These are phyloP conservation scores for Porodaedalea pini DNA, from an alignment of 1,284 basidiomycete genomes.

Conservation along the genomic window DNA sequence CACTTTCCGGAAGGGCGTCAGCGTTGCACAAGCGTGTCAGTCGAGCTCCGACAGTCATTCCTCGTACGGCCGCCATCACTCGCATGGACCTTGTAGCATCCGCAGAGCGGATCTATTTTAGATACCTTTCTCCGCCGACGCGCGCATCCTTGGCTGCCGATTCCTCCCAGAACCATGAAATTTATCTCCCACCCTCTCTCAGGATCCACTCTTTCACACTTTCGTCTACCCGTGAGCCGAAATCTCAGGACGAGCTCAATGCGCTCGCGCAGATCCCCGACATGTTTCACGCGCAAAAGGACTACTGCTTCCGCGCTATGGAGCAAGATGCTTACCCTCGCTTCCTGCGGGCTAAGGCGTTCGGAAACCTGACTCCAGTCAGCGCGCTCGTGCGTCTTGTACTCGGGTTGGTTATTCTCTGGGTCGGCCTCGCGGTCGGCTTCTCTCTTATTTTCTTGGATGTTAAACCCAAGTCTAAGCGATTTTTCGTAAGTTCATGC, in stretches of 20 bases:
- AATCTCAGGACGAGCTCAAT: slow-evolving; percentile 63
- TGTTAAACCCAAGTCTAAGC: slow-evolving; percentile 80
- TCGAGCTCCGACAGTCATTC: slow-evolving; percentile 83
- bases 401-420: slow-evolving; percentile 81
- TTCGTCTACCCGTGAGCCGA: slow-evolving; percentile 66
- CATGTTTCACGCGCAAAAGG: slow-evolving; percentile 96
- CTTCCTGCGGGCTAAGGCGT: slow-evolving; percentile 94
- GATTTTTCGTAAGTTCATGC: slow-evolving; percentile 81
- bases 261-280: slow-evolving; percentile 91
- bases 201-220: slow-evolving; percentile 79
- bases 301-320: slow-evolving; percentile 96
- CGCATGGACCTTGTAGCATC: slow-evolving; percentile 87
- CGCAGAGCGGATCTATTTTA: slow-evolving; percentile 92
- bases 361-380: slow-evolving; percentile 92
- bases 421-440: slow-evolving; percentile 86
- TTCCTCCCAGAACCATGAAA: slow-evolving; percentile 78
- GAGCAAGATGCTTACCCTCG: slow-evolving; percentile 97
- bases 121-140: slow-evolving; percentile 79
- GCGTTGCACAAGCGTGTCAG: slow-evolving; percentile 71
- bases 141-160: slow-evolving; percentile 47
- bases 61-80: slow-evolving; percentile 86
- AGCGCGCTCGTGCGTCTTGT: slow-evolving; percentile 83
- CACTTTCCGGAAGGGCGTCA: slow-evolving; percentile 65
- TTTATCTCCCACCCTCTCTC: slow-evolving; percentile 87
- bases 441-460: slow-evolving; percentile 95